Evolutionary conservation across 176 grass and related monocot genomes (phyloP).

Genomic region (Cenchrus americanus): DNA sequence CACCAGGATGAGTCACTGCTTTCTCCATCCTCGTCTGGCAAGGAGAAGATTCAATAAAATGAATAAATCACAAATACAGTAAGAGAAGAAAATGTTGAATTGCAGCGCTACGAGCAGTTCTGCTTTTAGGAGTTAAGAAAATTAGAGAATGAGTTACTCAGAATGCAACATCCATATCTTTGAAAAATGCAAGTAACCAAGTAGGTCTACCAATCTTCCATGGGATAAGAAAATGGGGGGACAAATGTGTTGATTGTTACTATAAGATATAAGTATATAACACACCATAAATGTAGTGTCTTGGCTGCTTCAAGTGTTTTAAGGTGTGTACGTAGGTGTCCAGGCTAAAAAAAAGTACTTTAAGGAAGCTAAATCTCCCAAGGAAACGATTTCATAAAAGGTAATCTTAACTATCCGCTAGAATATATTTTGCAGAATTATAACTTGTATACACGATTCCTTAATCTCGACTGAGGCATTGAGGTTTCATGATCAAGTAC

Average conservation of each 20-base stretch:
- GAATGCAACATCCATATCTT: slow-evolving; percentile 24
- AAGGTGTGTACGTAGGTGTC: not conserved
- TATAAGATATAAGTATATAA: not conserved
- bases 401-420: not conserved
- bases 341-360: not conserved
- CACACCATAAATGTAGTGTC: not conserved
- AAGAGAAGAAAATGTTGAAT: slow-evolving; percentile 10
- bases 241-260: not conserved
- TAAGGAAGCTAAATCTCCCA: not conserved
- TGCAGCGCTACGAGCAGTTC: slow-evolving; percentile 3
- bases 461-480: not conserved
- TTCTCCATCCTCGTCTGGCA: slow-evolving; percentile 74
- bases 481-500: not conserved
- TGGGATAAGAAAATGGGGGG: slow-evolving; percentile 9
- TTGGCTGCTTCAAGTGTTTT: slow-evolving; percentile 11
- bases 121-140: not conserved
- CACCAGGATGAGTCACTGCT: slow-evolving; percentile 69
- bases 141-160: not conserved
- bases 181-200: not conserved
- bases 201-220: slow-evolving; percentile 9
- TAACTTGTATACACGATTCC: not conserved
- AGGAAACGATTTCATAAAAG: slow-evolving; percentile 17
- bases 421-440: not conserved
- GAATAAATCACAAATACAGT: slow-evolving; percentile 13
- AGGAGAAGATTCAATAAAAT: slow-evolving; percentile 23